phyloP scores from a whole-genome alignment of 371 early-diverging fungal species.

The Dichotomocladium elegans region DNA sequence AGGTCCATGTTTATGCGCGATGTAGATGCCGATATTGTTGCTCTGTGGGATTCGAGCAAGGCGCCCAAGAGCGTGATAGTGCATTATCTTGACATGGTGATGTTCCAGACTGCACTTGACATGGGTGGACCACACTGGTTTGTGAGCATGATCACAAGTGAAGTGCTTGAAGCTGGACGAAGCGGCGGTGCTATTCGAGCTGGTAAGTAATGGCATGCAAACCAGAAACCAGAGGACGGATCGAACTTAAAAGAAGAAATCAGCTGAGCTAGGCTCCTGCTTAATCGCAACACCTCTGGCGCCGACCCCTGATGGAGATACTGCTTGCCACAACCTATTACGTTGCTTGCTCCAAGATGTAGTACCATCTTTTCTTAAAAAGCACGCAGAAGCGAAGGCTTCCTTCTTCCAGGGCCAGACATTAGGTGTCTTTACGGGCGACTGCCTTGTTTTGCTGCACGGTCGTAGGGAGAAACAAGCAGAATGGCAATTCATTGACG shows the following conservation, averaged over 20 bases:
- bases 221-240: too few relatives aligned
- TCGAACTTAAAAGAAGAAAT: too few relatives aligned
- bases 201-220: slow-evolving; percentile 20
- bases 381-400: slow-evolving; percentile 19
- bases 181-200: slow-evolving; percentile 50
- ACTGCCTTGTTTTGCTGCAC: slow-evolving; percentile 42
- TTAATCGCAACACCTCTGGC: slow-evolving; percentile 38
- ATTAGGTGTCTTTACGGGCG: slow-evolving; percentile 45
- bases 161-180: slow-evolving; percentile 46
- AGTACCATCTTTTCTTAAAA: slow-evolving; percentile 23
- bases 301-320: slow-evolving; percentile 16
- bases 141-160: slow-evolving; percentile 39
- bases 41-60: slow-evolving; percentile 24
- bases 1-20: slow-evolving; percentile 51
- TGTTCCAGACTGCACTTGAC: slow-evolving; percentile 42
- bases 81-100: slow-evolving; percentile 44
- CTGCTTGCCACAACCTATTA: slow-evolving; percentile 24
- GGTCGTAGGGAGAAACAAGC: slow-evolving; percentile 6
- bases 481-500: slow-evolving; percentile 12
- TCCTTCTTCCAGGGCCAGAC: slow-evolving; percentile 53
- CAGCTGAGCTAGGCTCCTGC: slow-evolving; percentile 49
- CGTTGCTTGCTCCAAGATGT: slow-evolving; percentile 35
- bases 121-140: slow-evolving; percentile 48
- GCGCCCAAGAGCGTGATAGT: slow-evolving; percentile 22
- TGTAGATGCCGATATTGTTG: slow-evolving; percentile 32